Evolutionary conservation across 306 rosid genomes (phyloP).

Genomic region (Senna tora): DNA sequence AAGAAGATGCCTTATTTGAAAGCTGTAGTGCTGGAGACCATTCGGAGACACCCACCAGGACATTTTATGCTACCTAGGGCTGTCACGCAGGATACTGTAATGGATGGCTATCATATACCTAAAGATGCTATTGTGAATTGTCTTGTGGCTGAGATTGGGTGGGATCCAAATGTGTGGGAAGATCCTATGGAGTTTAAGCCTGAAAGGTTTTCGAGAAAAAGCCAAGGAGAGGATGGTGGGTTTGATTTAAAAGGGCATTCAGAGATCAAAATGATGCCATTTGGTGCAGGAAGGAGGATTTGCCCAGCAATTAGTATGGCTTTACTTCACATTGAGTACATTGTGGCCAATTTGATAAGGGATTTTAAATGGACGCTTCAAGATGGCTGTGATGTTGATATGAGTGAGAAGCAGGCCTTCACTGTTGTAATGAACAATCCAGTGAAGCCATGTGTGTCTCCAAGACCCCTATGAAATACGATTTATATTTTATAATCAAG

Average conservation of each 20-base stretch:
- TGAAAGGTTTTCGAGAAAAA: slow-evolving; percentile 51
- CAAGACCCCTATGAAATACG: slow-evolving; percentile 30
- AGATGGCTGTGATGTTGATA: slow-evolving; percentile 55
- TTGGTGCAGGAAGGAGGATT: slow-evolving; percentile 65
- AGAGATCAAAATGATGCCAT: slow-evolving; percentile 69
- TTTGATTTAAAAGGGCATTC: slow-evolving; percentile 55
- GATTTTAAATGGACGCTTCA: slow-evolving; percentile 48
- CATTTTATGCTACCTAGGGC: slow-evolving; percentile 60
- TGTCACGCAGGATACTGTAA: slow-evolving; percentile 44
- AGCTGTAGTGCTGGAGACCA: slow-evolving; percentile 54
- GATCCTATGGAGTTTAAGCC: slow-evolving; percentile 65
- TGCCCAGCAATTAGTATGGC: slow-evolving; percentile 57
- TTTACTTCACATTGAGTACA: slow-evolving; percentile 50
- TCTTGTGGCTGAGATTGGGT: slow-evolving; percentile 60
- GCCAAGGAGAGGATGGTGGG: not conserved
- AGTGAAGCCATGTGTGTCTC: slow-evolving; percentile 42
- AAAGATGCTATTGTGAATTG: slow-evolving; percentile 55
- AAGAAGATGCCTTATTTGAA: slow-evolving; percentile 56
- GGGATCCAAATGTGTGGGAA: slow-evolving; percentile 66
- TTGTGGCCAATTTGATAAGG: slow-evolving; percentile 58
- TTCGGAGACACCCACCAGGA: slow-evolving; percentile 57
- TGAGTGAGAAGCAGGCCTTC: slow-evolving; percentile 53
- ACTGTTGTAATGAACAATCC: slow-evolving; percentile 63
- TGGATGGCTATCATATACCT: slow-evolving; percentile 54
- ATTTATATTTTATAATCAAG: not conserved